phyloP scores from a whole-genome alignment of 805 yeast species.

The Sungouiella thailandica region DNA sequence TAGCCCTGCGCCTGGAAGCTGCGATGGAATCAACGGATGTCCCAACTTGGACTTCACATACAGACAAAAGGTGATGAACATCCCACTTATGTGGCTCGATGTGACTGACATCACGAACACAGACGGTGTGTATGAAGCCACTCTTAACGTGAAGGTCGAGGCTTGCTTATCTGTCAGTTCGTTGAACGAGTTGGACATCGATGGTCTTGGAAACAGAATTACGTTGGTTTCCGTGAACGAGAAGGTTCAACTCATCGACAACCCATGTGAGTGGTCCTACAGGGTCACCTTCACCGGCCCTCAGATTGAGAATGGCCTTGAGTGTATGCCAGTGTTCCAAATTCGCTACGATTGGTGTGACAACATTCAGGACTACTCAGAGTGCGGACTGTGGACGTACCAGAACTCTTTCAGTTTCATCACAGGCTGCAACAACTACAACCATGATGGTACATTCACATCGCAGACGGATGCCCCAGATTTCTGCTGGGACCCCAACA shows the following conservation, averaged over 20 bases:
- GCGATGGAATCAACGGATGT: not conserved
- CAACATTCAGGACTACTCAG: not conserved
- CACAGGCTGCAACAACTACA: not conserved
- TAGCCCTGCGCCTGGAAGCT: not conserved
- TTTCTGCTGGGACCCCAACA: not conserved
- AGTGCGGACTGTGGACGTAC: not conserved
- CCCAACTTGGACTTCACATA: not conserved
- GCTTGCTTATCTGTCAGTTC: not conserved
- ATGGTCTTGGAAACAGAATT: not conserved
- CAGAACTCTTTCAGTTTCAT: not conserved
- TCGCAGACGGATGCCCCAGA: slow-evolving; percentile 1
- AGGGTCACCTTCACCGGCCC: not conserved
- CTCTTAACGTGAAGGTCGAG: not conserved
- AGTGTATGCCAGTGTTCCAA: slow-evolving; percentile 1
- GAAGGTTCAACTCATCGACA: not conserved
- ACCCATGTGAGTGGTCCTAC: not conserved
- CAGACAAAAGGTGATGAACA: not conserved
- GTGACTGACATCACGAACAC: slow-evolving; percentile 1
- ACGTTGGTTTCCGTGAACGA: not conserved
- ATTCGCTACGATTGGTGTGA: slow-evolving; percentile 2
- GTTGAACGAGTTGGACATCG: not conserved
- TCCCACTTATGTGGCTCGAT: not conserved
- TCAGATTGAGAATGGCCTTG: not conserved
- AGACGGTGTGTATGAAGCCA: slow-evolving; percentile 1
- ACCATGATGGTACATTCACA: not conserved